Conservation (phyloP, 106 monocot species). For the Platanthera guangdongensis region DNA sequence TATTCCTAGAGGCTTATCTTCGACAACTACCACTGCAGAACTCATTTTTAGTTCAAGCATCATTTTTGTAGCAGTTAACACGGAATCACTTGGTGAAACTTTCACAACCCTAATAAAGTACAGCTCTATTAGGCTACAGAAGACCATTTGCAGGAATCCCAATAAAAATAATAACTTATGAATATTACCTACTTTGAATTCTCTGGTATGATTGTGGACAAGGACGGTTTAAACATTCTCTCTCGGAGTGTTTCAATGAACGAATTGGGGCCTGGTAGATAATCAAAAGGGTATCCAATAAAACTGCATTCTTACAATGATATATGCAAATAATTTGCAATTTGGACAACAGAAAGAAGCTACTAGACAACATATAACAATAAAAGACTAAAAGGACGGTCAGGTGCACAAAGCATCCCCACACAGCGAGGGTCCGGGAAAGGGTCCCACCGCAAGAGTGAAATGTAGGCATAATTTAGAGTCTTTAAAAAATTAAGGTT, state of each 20-base stretch:
- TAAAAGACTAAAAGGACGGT: neutral
- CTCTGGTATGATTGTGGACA: slow-evolving; percentile 47
- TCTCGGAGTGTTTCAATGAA: slow-evolving; percentile 59
- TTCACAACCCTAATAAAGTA: slow-evolving; percentile 32
- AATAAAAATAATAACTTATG: slow-evolving; percentile 9
- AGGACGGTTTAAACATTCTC: slow-evolving; percentile 51
- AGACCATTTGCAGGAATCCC: neutral
- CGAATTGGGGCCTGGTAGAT: slow-evolving; percentile 36
- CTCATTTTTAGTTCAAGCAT: slow-evolving; percentile 55
- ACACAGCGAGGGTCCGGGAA: too few relatives aligned
- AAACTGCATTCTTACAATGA: slow-evolving; percentile 1
- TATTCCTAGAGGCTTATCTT: slow-evolving; percentile 53
- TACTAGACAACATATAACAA: neutral
- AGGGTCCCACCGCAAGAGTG: too few relatives aligned
- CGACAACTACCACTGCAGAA: slow-evolving; percentile 47
- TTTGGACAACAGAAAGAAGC: neutral
- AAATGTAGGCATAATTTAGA: neutral
- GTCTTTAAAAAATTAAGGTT: neutral
- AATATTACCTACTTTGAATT: slow-evolving; percentile 74
- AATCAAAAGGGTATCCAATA: neutral
- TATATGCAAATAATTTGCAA: neutral
- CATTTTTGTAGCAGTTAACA: slow-evolving; percentile 54
- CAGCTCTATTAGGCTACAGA: neutral
- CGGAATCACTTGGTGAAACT: slow-evolving; percentile 48
- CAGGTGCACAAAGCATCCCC: too few relatives aligned